Conservation (phyloP, 306 rosid species). For the Boehmeria nivea region DNA sequence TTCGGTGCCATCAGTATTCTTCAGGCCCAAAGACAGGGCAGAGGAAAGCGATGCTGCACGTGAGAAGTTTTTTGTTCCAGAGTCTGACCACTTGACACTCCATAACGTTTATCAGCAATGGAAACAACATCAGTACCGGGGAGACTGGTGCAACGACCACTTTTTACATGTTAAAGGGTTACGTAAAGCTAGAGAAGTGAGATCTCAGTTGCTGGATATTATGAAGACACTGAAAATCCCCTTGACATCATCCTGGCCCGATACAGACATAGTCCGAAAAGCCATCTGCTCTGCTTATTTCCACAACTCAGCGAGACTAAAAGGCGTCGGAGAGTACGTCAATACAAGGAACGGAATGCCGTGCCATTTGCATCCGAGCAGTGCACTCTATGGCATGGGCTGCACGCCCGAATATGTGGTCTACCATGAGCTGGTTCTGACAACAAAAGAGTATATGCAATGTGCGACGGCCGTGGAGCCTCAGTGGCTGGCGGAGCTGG, state of each 20-base stretch:
- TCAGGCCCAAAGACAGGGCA: conserved; percentile 87
- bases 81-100: conserved; percentile 85
- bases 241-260: conserved; percentile 64
- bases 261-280: conserved; percentile 81
- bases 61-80: conserved; percentile 83
- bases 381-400: conserved; percentile 97
- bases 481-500: conserved; percentile 93
- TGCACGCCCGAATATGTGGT: conserved; percentile 91
- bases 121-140: conserved; percentile 92
- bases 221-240: conserved; percentile 83
- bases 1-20: conserved; percentile 95
- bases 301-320: conserved; percentile 81
- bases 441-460: conserved; percentile 91
- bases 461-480: conserved; percentile 98
- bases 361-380: conserved; percentile 91
- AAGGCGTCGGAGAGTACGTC: conserved; percentile 96
- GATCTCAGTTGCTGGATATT: conserved; percentile 88
- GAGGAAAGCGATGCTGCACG: conserved; percentile 99
- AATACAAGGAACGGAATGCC: conserved; percentile 90
- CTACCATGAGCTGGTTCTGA: conserved; percentile 80
- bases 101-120: conserved; percentile 94
- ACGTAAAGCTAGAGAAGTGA: conserved; percentile 89
- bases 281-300: conserved; percentile 95
- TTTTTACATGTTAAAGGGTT: conserved; percentile 89
- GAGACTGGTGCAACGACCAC: conserved; percentile 98